Conservation (phyloP, 2,329 filamentous ascomycete species). For the Talaromyces sp. region DNA sequence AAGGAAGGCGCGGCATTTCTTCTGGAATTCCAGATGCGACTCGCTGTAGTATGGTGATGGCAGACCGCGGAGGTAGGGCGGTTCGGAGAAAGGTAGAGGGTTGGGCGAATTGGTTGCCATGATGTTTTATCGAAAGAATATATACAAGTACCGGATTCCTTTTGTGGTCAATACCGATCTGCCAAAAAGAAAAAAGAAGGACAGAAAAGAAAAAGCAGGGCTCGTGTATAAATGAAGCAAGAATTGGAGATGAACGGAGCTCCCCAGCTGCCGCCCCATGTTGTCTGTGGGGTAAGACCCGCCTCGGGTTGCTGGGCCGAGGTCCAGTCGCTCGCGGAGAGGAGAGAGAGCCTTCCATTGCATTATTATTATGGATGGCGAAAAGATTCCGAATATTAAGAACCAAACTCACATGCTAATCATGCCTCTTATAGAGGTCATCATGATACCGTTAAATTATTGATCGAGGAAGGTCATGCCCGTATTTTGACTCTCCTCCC, state of each 20-base stretch:
- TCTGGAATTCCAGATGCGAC: slow-evolving; percentile 63
- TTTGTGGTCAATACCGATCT: neutral
- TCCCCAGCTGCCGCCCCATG: neutral
- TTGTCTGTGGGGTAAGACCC: slow-evolving; percentile 6
- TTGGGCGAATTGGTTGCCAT: slow-evolving; percentile 18
- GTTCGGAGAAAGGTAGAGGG: slow-evolving; percentile 66
- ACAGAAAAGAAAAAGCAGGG: neutral
- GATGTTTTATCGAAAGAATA: neutral
- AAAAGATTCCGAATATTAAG: neutral
- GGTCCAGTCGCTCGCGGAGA: slow-evolving; percentile 5
- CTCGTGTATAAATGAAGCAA: neutral
- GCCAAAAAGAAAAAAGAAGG: neutral
- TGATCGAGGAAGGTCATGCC: too few relatives aligned
- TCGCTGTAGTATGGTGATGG: slow-evolving; percentile 68
- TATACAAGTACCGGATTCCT: neutral
- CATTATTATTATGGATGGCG: too few relatives aligned
- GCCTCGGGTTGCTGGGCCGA: slow-evolving; percentile 1
- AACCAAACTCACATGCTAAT: neutral
- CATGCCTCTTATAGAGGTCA: too few relatives aligned
- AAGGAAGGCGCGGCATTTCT: slow-evolving; percentile 63
- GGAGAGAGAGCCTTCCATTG: too few relatives aligned
- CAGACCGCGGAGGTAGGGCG: slow-evolving; percentile 64
- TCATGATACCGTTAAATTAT: too few relatives aligned
- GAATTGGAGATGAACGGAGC: neutral
- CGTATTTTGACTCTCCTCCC: too few relatives aligned